Conservation (phyloP, 257 asterid species). For the Lavandula angustifolia region DNA sequence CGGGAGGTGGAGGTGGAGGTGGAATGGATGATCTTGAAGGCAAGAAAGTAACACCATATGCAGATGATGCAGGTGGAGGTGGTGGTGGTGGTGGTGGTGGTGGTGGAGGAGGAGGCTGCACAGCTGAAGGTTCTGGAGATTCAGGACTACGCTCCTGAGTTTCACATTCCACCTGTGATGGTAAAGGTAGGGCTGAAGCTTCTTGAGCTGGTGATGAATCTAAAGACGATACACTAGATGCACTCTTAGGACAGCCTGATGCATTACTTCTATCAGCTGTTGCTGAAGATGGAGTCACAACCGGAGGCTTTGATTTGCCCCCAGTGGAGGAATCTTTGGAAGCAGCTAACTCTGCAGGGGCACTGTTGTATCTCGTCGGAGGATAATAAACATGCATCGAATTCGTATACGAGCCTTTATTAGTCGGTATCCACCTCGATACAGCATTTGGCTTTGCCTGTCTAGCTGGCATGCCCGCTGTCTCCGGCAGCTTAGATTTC, state of each 20-base stretch:
- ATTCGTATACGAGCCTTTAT: slow-evolving; percentile 90
- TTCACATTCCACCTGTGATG: slow-evolving; percentile 41
- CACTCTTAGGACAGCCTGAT: slow-evolving; percentile 46
- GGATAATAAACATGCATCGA: slow-evolving; percentile 96
- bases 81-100: slow-evolving; percentile 33
- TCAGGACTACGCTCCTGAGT: slow-evolving; percentile 36
- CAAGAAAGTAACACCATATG: slow-evolving; percentile 24
- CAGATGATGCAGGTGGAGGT: slow-evolving; percentile 26
- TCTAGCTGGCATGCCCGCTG: slow-evolving; percentile 49
- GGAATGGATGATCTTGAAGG: slow-evolving; percentile 39
- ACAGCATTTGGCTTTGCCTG: slow-evolving; percentile 78
- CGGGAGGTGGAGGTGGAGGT: slow-evolving; percentile 37
- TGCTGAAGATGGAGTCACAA: slow-evolving; percentile 54
- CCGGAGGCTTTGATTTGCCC: slow-evolving; percentile 56
- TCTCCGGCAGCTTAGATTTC: slow-evolving; percentile 68
- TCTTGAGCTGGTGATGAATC: slow-evolving; percentile 42
- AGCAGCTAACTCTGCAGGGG: slow-evolving; percentile 68
- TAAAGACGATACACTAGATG: slow-evolving; percentile 48
- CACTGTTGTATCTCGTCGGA: slow-evolving; percentile 87
- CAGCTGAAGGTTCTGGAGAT: slow-evolving; percentile 36
- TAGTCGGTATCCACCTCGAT: slow-evolving; percentile 93
- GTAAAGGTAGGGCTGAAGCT: slow-evolving; percentile 35
- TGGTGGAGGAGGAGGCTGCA: slow-evolving; percentile 33
- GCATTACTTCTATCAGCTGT: slow-evolving; percentile 40
- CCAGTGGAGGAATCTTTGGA: slow-evolving; percentile 61